phyloP scores from a whole-genome alignment of 495 filamentous ascomycete genomes.

The Daldinia vernicosa region DNA sequence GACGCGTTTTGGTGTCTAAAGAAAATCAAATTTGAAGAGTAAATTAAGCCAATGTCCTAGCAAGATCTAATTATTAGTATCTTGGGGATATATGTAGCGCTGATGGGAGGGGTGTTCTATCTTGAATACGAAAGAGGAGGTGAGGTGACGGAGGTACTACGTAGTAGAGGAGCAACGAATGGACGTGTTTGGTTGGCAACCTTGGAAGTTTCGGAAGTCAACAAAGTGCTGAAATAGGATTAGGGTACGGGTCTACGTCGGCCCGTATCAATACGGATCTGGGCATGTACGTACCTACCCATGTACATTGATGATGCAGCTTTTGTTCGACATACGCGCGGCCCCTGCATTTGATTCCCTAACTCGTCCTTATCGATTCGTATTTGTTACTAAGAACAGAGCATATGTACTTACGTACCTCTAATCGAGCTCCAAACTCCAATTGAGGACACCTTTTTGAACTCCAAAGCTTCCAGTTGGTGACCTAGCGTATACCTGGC shows the following conservation, averaged over 20 bases:
- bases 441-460: slow-evolving; percentile 49
- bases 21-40: background rate
- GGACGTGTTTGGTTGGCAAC: slow-evolving; percentile 38
- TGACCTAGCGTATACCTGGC: slow-evolving; percentile 18
- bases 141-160: slow-evolving; percentile 3
- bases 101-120: background rate
- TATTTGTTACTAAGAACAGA: background rate
- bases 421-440: slow-evolving; percentile 25
- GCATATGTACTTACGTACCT: background rate
- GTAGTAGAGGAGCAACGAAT: slow-evolving; percentile 26
- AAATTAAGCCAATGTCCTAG: slow-evolving; percentile 3
- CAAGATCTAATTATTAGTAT: background rate
- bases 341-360: slow-evolving; percentile 25
- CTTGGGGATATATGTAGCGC: background rate
- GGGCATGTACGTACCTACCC: background rate
- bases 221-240: slow-evolving; percentile 45
- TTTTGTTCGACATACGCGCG: background rate
- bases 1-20: slow-evolving; percentile 31
- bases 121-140: background rate
- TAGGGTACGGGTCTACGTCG: slow-evolving; percentile 32
- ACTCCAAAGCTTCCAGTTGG: slow-evolving; percentile 13
- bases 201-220: slow-evolving; percentile 34
- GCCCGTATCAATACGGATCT: background rate
- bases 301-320: background rate
- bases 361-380: background rate